Conservation (phyloP, 2,329 filamentous ascomycete species). For the Talaromyces sp. region DNA sequence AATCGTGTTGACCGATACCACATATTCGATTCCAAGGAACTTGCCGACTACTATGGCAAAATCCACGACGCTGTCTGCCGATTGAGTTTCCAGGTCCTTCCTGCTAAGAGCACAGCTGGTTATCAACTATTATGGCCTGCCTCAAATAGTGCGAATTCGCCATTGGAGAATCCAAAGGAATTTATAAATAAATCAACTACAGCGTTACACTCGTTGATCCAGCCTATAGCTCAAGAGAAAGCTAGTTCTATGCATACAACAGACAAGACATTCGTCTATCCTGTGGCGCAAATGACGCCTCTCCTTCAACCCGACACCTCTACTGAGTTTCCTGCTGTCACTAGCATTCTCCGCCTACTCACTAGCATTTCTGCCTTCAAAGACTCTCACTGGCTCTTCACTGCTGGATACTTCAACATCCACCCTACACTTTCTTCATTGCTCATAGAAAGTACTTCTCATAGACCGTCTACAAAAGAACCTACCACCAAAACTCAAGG, state of each 20-base stretch:
- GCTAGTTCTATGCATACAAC: constrained; percentile 29
- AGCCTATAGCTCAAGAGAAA: constrained; percentile 41
- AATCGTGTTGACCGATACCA: constrained; percentile 95
- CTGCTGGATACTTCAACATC: constrained; percentile 97
- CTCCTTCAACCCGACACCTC: constrained; percentile 75
- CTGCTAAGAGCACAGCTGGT: constrained; percentile 45
- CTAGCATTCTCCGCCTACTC: constrained; percentile 67
- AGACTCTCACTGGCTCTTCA: constrained; percentile 86
- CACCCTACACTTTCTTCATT: constrained; percentile 77
- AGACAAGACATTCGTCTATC: constrained; percentile 73
- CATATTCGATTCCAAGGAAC: constrained; percentile 71
- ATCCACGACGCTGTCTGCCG: constrained; percentile 75
- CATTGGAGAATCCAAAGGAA: constrained; percentile 63
- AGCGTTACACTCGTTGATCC: constrained; percentile 64
- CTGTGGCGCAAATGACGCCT: constrained; percentile 82
- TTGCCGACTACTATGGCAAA: constrained; percentile 77
- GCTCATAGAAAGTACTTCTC: constrained; percentile 65
- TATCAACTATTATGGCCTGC: constrained; percentile 69
- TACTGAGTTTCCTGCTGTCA: constrained; percentile 82
- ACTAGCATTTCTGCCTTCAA: constrained; percentile 58
- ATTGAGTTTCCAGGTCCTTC: constrained; percentile 76
- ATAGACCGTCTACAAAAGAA: constrained; percentile 23
- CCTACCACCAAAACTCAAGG: constrained; percentile 50
- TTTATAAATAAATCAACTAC: constrained; percentile 69
- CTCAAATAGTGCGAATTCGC: constrained; percentile 70